Base-by-base conservation (phyloP, 805 yeast genomes). In the Myxozyma lipomycoides region DNA sequence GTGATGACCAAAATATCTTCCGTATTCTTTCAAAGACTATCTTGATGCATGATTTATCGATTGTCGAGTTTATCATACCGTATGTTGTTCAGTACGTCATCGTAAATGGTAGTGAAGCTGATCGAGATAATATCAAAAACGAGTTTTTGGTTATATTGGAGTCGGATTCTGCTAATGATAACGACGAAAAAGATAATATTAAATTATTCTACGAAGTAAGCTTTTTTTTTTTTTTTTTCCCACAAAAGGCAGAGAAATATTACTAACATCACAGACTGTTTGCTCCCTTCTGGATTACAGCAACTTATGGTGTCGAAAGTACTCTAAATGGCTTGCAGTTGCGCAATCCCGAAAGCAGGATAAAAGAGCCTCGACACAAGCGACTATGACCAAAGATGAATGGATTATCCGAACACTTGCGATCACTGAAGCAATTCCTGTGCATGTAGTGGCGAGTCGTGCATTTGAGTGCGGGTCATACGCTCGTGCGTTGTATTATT, bases 251-350 rank as follows among this genome's bases (percentile, higher is more conserved):
- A 15, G 30, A n/a, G n/a, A n/a, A n/a, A n/a, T n/a, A n/a, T n/a
- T 5, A 22, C 40, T 48, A 19, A 39, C 37, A 6, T 24, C 4
- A 5, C 38, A 55, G 52, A 47, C 88, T 0, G 76, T 89, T 0
- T 88, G 93, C 61, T 79, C 81, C 37, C 80, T 90, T 2, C 69
- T 90, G 24, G 98, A 93, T 62, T 88, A 89, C 62, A 79, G 89
- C 55, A 79, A 82, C 51, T 87, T 84, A 59, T 89, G 96, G 95
- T 55, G 36, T 15, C 59, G 59, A 1, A 46, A 28, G 32, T 28
- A 9, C 32, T 12, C 12, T 12, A 28, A 12, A 28, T 28, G n/a
- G n/a, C n/a, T n/a, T n/a, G n/a, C n/a, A n/a, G n/a, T n/a, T n/a
- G n/a, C n/a, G n/a, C n/a, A n/a, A n/a, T n/a, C n/a, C n/a, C n/a